Percentiles rank a stretch among this genome's conserved stretches.
phyloP scores from a whole-genome alignment of 2,329 filamentous ascomycete genomes.

The Alternaria gaisen region DNA sequence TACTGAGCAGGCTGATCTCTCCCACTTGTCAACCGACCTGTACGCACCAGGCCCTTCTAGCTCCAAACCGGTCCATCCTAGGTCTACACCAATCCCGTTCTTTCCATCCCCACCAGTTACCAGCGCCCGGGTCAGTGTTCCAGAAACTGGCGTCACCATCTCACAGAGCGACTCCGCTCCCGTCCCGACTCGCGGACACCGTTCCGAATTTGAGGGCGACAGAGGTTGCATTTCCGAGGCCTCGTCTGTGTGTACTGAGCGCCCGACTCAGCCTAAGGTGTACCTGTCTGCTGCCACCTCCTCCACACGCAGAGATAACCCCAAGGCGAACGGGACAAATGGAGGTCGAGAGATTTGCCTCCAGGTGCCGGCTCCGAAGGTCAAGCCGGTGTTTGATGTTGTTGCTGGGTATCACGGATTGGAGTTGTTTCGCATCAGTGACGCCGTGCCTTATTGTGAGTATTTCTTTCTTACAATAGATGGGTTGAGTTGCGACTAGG shows the following conservation, averaged over 20 bases:
- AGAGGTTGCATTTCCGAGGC: neutral
- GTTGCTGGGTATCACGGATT: constrained; percentile 9
- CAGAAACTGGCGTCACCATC: neutral
- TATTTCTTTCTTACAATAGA: neutral
- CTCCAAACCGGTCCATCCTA: neutral
- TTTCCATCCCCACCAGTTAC: neutral
- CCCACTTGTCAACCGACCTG: neutral
- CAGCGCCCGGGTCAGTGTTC: neutral
- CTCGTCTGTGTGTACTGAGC: neutral
- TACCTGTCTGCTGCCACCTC: neutral
- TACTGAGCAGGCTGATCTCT: neutral
- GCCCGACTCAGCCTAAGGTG: neutral
- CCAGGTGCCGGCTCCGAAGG: neutral
- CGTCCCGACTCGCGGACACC: neutral
- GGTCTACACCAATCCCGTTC: neutral
- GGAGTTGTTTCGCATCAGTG: constrained; percentile 6
- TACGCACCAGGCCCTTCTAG: neutral
- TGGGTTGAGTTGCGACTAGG: fast-evolving
- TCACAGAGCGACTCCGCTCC: neutral
- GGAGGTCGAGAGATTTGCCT: neutral
- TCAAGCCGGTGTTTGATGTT: constrained; percentile 1
- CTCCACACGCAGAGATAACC: neutral
- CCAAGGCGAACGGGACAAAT: neutral
- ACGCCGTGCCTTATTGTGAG: constrained; percentile 14
- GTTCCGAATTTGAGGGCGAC: neutral